Conservation (phyloP, 2,329 filamentous ascomycete species). For the Talaromyces rugulosus region DNA sequence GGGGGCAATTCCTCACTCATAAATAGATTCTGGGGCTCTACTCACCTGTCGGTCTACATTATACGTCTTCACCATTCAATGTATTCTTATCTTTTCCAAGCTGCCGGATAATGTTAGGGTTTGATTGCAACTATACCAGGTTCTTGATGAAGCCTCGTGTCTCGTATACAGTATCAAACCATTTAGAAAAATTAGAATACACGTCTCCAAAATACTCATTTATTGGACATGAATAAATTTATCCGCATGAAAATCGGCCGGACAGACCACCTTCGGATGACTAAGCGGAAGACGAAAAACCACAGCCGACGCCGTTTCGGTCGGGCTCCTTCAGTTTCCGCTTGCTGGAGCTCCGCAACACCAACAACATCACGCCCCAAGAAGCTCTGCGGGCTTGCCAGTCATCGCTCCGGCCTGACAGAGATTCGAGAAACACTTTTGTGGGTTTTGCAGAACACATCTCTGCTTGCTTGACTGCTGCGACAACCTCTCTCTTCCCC, state of each 20-base stretch:
- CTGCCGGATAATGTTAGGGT: neutral
- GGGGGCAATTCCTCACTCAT: neutral
- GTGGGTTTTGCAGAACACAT: neutral
- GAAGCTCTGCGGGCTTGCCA: neutral
- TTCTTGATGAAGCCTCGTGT: neutral
- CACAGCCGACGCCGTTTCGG: slow-evolving; percentile 12
- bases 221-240: neutral
- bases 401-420: neutral
- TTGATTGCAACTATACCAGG: neutral
- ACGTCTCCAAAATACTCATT: neutral
- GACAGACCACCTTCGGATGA: slow-evolving; percentile 21
- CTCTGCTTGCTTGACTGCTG: neutral
- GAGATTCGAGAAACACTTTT: neutral
- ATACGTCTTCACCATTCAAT: neutral
- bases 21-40: neutral
- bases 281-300: slow-evolving; percentile 33
- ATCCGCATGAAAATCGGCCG: neutral
- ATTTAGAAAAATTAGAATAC: neutral
- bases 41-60: neutral
- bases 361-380: slow-evolving; percentile 2
- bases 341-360: slow-evolving; percentile 3
- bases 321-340: slow-evolving; percentile 1
- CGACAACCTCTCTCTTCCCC: neutral
- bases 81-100: neutral
- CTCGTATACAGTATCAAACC: neutral